phyloP scores from a whole-genome alignment of 1,284 basidiomycete genomes.

The Tranzscheliella williamsii region DNA sequence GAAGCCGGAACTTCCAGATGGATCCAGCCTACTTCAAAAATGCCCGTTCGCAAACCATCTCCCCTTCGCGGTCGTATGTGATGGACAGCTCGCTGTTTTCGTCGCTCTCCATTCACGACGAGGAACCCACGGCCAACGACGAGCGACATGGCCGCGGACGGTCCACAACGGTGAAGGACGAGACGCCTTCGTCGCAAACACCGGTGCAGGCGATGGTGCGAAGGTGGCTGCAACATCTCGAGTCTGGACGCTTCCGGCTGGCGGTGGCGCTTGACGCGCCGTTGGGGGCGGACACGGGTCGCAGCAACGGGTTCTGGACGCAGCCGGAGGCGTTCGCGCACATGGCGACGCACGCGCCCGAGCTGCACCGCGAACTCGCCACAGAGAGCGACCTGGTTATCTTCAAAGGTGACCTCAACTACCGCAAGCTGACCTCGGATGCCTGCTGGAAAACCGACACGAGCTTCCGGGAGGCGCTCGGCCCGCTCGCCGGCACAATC shows the following conservation, averaged over 20 bases:
- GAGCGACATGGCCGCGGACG: slow-evolving; percentile 29
- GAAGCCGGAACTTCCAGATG: slow-evolving; percentile 42
- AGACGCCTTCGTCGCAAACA: slow-evolving; percentile 35
- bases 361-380: slow-evolving; percentile 68
- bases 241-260: slow-evolving; percentile 73
- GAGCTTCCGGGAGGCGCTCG: slow-evolving; percentile 76
- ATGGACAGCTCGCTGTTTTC: slow-evolving; percentile 48
- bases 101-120: slow-evolving; percentile 40
- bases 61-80: slow-evolving; percentile 46
- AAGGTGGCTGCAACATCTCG: slow-evolving; percentile 76
- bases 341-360: slow-evolving; percentile 64
- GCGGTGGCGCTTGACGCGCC: slow-evolving; percentile 71
- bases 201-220: slow-evolving; percentile 69
- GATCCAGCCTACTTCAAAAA: slow-evolving; percentile 52
- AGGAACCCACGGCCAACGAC: slow-evolving; percentile 25
- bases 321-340: slow-evolving; percentile 42
- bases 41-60: slow-evolving; percentile 43
- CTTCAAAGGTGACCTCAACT: slow-evolving; percentile 86
- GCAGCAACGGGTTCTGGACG: slow-evolving; percentile 53
- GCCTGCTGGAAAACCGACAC: slow-evolving; percentile 84
- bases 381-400: slow-evolving; percentile 74
- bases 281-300: slow-evolving; percentile 65
- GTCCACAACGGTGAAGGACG: slow-evolving; percentile 34
- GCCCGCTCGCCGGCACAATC: slow-evolving; percentile 72
- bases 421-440: slow-evolving; percentile 79